A percentile compares a stretch with the other conserved stretches of the same genome.
Evolutionary conservation across 2,329 filamentous ascomycete genomes (phyloP).

Genomic region (Pestalotiopsis sp.): DNA sequence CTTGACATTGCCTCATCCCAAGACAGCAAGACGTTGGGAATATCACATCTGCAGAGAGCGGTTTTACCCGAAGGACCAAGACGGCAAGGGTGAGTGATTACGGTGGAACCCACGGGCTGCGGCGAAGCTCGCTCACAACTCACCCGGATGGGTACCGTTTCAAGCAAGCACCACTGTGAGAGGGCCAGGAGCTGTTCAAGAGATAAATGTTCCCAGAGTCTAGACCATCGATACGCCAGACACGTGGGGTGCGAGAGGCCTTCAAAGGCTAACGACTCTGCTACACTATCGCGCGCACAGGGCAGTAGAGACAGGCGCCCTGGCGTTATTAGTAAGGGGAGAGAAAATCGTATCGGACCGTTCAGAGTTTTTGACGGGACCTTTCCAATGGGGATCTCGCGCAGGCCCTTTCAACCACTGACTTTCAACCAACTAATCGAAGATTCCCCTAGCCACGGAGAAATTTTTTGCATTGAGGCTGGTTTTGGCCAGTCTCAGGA

Average conservation of each 20-base stretch:
- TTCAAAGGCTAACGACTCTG: not conserved
- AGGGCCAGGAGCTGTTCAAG: not conserved
- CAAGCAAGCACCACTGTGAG: not conserved
- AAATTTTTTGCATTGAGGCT: not conserved
- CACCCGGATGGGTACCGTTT: slow-evolving; percentile 5
- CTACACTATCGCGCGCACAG: slow-evolving; percentile 1
- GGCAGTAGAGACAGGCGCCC: not conserved
- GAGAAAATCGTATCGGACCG: slow-evolving; percentile 5
- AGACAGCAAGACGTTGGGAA: slow-evolving; percentile 1
- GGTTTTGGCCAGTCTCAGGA: not conserved
- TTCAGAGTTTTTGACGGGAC: slow-evolving; percentile 3
- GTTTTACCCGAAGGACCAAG: slow-evolving; percentile 8
- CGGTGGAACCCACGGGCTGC: not conserved
- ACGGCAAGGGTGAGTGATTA: not conserved
- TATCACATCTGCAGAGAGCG: not conserved
- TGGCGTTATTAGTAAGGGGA: not conserved
- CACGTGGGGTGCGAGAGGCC: not conserved
- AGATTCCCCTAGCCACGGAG: not conserved
- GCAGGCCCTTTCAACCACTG: not conserved
- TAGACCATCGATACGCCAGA: not conserved
- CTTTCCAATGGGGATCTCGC: not conserved
- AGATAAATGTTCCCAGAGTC: not conserved
- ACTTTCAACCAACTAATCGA: not conserved
- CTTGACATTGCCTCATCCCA: not conserved
- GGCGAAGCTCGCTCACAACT: not conserved